Percentiles rank a stretch among this genome's conserved stretches.
phyloP scores from a whole-genome alignment of 768 basidiomycete genomes.

The Russula sp. region DNA sequence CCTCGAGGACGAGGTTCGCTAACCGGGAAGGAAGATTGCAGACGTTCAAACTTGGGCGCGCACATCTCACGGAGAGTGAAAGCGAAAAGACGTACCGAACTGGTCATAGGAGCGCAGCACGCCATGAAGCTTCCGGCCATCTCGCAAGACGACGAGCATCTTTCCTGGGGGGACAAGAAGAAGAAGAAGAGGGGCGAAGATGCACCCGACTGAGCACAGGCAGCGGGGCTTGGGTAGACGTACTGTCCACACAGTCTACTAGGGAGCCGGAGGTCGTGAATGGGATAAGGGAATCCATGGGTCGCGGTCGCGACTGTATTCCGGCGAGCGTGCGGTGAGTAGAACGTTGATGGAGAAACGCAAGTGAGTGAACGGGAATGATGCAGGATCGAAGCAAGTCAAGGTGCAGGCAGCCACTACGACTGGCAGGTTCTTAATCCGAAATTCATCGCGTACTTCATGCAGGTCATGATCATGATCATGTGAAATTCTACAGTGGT shows the following conservation, averaged over 20 bases:
- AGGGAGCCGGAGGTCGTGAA: constrained; percentile 99
- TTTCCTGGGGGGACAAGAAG: constrained; percentile 57
- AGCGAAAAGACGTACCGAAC: constrained; percentile 60
- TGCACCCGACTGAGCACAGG: constrained; percentile 15
- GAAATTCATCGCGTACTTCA: too few relatives aligned
- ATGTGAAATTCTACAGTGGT: too few relatives aligned
- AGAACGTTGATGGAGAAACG: not conserved
- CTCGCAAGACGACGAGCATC: constrained; percentile 94
- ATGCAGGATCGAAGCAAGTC: not conserved
- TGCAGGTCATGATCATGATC: too few relatives aligned
- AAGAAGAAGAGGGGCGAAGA: not conserved
- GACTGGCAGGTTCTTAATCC: too few relatives aligned
- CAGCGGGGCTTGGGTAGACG: constrained; percentile 48
- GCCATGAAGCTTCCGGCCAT: constrained; percentile 93
- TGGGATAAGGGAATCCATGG: constrained; percentile 93
- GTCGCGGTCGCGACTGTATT: not conserved
- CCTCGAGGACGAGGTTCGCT: constrained; percentile 98
- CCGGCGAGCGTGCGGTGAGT: not conserved
- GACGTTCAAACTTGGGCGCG: not conserved
- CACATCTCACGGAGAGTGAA: not conserved
- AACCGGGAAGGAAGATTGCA: not conserved
- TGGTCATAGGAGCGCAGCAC: constrained; percentile 97
- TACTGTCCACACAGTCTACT: constrained; percentile 99
- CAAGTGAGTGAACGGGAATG: not conserved
- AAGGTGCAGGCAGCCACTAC: not conserved